Percentiles rank a stretch among this genome's conserved stretches.
Evolutionary conservation across 2,329 filamentous ascomycete species (phyloP).

Genomic region (Magnaporthales sp.): DNA sequence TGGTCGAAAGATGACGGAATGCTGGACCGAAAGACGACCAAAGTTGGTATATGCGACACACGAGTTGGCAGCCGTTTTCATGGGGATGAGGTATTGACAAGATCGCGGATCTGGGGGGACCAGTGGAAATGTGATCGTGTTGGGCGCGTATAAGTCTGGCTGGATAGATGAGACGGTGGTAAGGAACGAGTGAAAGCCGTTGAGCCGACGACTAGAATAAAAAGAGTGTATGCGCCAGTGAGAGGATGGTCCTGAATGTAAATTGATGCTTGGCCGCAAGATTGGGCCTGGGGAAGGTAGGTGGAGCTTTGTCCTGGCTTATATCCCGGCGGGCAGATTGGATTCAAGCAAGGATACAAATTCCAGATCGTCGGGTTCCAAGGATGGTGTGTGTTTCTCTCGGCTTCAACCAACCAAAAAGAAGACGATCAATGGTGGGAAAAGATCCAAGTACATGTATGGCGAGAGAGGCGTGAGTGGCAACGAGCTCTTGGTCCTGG

Average conservation of each 20-base stretch:
- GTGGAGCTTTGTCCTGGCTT: neutral
- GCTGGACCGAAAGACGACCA: slow-evolving; percentile 1
- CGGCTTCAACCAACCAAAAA: neutral
- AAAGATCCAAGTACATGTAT: neutral
- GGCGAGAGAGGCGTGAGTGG: too few relatives aligned
- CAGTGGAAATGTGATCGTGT: neutral
- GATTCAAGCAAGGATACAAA: neutral
- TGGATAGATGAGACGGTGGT: neutral
- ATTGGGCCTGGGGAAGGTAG: neutral
- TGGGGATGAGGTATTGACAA: slow-evolving; percentile 6
- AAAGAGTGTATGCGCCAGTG: neutral
- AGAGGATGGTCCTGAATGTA: too few relatives aligned
- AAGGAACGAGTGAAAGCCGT: neutral
- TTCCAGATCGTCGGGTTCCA: neutral
- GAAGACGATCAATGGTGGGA: neutral
- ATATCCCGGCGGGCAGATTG: neutral
- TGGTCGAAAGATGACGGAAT: neutral
- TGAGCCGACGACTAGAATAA: neutral
- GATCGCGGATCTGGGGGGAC: neutral
- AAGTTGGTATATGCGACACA: slow-evolving; percentile 10
- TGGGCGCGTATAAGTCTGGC: neutral
- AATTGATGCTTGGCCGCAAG: neutral
- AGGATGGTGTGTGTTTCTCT: too few relatives aligned
- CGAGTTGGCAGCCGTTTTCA: slow-evolving; percentile 16
- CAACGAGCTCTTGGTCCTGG: too few relatives aligned